A percentile compares a stretch with the other conserved stretches of the same genome.
Evolutionary conservation across 306 rosid genomes (phyloP).

Genomic region (Betula pendula): DNA sequence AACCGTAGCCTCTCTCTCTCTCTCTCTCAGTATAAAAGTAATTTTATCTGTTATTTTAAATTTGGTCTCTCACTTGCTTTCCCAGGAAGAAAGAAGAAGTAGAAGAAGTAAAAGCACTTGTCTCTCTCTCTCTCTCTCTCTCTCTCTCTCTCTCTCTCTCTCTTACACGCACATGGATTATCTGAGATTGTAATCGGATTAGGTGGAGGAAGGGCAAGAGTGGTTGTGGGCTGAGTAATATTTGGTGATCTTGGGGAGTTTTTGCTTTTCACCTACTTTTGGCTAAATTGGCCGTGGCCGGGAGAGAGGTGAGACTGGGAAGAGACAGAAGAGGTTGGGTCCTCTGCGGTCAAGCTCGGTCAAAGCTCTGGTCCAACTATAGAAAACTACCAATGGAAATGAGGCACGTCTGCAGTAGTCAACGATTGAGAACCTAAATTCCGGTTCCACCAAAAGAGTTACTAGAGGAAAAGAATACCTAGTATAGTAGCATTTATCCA

Average conservation of each 20-base stretch:
- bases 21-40: background rate
- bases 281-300: background rate
- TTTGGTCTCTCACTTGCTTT: background rate
- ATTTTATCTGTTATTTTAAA: slow-evolving; percentile 28
- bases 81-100: background rate
- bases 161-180: slow-evolving; percentile 24
- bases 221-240: slow-evolving; percentile 43
- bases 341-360: slow-evolving; percentile 36
- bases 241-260: slow-evolving; percentile 26
- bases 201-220: slow-evolving; percentile 53
- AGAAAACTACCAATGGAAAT: slow-evolving; percentile 17
- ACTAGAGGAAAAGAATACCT: no score
- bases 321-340: slow-evolving; percentile 29
- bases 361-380: slow-evolving; percentile 41
- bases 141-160: slow-evolving; percentile 7
- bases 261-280: slow-evolving; percentile 77
- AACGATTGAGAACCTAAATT: slow-evolving; percentile 25
- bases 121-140: slow-evolving; percentile 8
- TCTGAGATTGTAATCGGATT: slow-evolving; percentile 40
- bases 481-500: no score
- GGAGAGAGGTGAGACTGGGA: slow-evolving; percentile 1
- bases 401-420: slow-evolving; percentile 32
- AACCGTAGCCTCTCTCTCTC: background rate
- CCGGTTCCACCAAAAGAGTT: slow-evolving; percentile 9
- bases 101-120: background rate